These are phyloP conservation scores for Pyronema omphalodes DNA, from an alignment of 495 filamentous ascomycete species.

Conservation along the genomic window DNA sequence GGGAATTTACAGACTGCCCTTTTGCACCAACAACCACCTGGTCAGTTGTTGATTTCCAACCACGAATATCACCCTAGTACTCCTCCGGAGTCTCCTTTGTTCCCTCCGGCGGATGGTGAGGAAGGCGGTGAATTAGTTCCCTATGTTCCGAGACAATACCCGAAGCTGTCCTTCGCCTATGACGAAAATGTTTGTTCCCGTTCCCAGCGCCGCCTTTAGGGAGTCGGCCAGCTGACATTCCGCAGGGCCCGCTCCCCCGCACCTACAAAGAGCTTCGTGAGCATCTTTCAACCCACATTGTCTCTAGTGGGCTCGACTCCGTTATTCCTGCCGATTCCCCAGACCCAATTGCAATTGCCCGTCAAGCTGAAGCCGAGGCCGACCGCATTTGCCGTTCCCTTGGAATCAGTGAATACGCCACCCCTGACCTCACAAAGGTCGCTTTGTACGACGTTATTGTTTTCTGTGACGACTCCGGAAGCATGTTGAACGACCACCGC, in stretches of 20 bases:
- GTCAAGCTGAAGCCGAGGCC: not conserved
- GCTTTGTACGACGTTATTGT: conserved; percentile 16
- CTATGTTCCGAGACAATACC: not conserved
- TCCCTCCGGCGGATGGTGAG: no score
- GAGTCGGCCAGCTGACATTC: not conserved
- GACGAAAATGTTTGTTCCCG: not conserved
- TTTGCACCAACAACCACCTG: not conserved
- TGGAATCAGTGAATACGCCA: not conserved
- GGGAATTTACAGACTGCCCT: not conserved
- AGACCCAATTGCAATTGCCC: not conserved
- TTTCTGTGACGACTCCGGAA: conserved; percentile 14
- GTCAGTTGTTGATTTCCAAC: not conserved
- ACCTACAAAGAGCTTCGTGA: not conserved
- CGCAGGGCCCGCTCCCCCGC: not conserved
- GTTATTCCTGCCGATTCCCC: not conserved
- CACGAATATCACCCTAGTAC: not conserved
- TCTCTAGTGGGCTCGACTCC: not conserved
- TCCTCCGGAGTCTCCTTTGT: no score
- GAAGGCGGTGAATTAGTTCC: not conserved
- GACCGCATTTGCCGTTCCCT: not conserved
- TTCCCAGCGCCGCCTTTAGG: not conserved
- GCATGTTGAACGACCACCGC: conserved; percentile 3
- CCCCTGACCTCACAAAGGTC: conserved; percentile 5
- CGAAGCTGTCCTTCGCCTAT: conserved; percentile 3
- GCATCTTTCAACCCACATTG: not conserved